A percentile compares a stretch with the other conserved stretches of the same genome.
Conservation (phyloP, 495 filamentous ascomycete species). For the Hypoxylon perforatum region DNA sequence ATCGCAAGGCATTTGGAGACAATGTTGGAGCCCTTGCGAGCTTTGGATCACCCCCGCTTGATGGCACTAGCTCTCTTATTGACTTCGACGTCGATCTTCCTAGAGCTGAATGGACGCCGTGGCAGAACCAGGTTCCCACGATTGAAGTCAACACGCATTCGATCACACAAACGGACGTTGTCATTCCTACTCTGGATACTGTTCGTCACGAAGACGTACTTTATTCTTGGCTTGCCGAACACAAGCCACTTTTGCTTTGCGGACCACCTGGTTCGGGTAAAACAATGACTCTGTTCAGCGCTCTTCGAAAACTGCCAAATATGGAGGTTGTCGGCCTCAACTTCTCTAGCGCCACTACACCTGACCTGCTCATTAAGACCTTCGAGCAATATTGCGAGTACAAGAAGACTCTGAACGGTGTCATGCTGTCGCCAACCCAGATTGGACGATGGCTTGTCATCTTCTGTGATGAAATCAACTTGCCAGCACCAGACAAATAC, state of each 20-base stretch:
- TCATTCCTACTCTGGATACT: slow-evolving; percentile 97
- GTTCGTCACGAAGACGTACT: slow-evolving; percentile 97
- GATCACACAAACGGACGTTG: slow-evolving; percentile 94
- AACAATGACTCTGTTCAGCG: slow-evolving; percentile 99
- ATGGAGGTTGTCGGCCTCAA: slow-evolving; percentile 99
- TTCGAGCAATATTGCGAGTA: slow-evolving; percentile 99
- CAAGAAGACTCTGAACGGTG: slow-evolving; percentile 95
- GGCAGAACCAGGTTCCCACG: slow-evolving; percentile 92
- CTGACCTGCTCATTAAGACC: slow-evolving; percentile 96
- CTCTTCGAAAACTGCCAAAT: slow-evolving; percentile 92
- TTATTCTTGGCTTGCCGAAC: slow-evolving; percentile 98
- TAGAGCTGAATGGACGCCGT: slow-evolving; percentile 85
- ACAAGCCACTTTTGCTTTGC: slow-evolving; percentile 95
- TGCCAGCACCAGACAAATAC: slow-evolving; percentile 98
- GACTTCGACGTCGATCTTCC: slow-evolving; percentile 93
- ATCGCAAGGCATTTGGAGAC: slow-evolving; percentile 90
- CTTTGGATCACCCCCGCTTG: slow-evolving; percentile 83
- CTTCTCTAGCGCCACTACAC: slow-evolving; percentile 98
- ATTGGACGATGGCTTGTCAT: slow-evolving; percentile 98
- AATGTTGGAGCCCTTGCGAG: slow-evolving; percentile 81
- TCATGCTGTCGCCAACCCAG: slow-evolving; percentile 94
- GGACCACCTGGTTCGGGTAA: slow-evolving; percentile 98
- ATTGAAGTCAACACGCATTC: slow-evolving; percentile 98
- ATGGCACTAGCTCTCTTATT: slow-evolving; percentile 82
- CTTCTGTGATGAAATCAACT: slow-evolving; percentile 99